Evolutionary conservation across 2,329 filamentous ascomycete species (phyloP).

Genomic region (Stachybotrys echinatus): DNA sequence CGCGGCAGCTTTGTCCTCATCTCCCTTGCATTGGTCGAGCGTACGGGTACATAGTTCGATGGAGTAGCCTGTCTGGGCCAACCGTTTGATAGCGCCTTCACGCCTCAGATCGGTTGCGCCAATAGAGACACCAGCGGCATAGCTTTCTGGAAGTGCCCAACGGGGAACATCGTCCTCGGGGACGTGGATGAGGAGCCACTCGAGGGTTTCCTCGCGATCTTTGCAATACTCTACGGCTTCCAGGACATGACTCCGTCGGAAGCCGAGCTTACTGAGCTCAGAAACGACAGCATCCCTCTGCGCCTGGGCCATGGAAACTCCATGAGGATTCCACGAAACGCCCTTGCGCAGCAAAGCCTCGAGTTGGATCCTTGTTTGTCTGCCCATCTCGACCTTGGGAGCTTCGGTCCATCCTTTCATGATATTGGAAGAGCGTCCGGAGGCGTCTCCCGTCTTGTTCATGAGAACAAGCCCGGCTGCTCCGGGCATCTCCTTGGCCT

Average conservation of each 20-base stretch:
- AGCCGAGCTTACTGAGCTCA: slow-evolving; percentile 74
- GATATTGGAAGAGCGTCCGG: slow-evolving; percentile 29
- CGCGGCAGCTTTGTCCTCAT: slow-evolving; percentile 75
- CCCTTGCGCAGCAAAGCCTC: slow-evolving; percentile 74
- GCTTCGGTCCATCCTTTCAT: slow-evolving; percentile 78
- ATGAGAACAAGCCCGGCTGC: slow-evolving; percentile 51
- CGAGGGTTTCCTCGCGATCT: slow-evolving; percentile 84
- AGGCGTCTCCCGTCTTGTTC: slow-evolving; percentile 29
- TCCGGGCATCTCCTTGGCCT: slow-evolving; percentile 59
- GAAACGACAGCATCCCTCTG: slow-evolving; percentile 59
- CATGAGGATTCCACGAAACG: slow-evolving; percentile 83
- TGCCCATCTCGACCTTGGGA: slow-evolving; percentile 90
- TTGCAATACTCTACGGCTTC: slow-evolving; percentile 86
- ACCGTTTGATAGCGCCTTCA: slow-evolving; percentile 76
- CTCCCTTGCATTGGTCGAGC: slow-evolving; percentile 61
- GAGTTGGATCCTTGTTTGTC: slow-evolving; percentile 69
- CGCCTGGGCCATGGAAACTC: slow-evolving; percentile 54
- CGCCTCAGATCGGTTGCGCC: slow-evolving; percentile 75
- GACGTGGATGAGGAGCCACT: slow-evolving; percentile 95
- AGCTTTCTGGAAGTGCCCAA: slow-evolving; percentile 89
- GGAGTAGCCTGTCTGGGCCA: slow-evolving; percentile 80
- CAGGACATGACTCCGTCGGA: slow-evolving; percentile 82
- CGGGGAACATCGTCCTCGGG: slow-evolving; percentile 93
- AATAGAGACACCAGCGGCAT: slow-evolving; percentile 83
- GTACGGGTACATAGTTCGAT: slow-evolving; percentile 75